Percentiles rank a stretch among this genome's conserved stretches.
phyloP scores from a whole-genome alignment of 2,329 filamentous ascomycete species.

The Hypomyces perniciosus region DNA sequence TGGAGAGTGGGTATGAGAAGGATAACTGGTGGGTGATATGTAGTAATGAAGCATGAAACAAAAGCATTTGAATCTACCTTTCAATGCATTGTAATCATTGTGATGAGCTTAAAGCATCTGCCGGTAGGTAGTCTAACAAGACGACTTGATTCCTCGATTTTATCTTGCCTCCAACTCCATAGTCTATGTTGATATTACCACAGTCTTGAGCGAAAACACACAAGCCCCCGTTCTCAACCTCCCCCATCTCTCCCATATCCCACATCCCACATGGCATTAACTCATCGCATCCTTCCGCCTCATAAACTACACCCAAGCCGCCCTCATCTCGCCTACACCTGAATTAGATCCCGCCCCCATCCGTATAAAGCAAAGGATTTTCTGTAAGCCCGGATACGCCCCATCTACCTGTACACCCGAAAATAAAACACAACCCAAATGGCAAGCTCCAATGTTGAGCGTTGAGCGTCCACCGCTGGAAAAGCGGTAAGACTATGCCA shows the following conservation, averaged over 20 bases:
- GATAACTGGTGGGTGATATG: slow-evolving; percentile 96
- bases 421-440: slow-evolving; percentile 9
- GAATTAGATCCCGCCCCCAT: not conserved
- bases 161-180: no score
- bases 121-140: not conserved
- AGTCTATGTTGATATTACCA: no score
- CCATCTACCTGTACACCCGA: slow-evolving; percentile 4
- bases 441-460: not conserved
- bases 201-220: no score
- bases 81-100: not conserved
- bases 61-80: not conserved
- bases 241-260: no score
- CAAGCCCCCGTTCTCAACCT: no score
- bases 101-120: not conserved
- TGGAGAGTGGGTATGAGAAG: slow-evolving; percentile 85
- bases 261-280: no score
- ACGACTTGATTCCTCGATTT: not conserved
- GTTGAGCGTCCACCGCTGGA: no score
- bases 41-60: slow-evolving; percentile 12
- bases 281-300: no score
- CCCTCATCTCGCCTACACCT: slow-evolving; percentile 1
- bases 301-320: no score
- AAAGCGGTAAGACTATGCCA: not conserved
- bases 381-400: slow-evolving; percentile 11
- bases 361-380: slow-evolving; percentile 5